Base-by-base conservation (phyloP, 1,284 basidiomycete species). In the Erythrobasidium hasegawianum region DNA sequence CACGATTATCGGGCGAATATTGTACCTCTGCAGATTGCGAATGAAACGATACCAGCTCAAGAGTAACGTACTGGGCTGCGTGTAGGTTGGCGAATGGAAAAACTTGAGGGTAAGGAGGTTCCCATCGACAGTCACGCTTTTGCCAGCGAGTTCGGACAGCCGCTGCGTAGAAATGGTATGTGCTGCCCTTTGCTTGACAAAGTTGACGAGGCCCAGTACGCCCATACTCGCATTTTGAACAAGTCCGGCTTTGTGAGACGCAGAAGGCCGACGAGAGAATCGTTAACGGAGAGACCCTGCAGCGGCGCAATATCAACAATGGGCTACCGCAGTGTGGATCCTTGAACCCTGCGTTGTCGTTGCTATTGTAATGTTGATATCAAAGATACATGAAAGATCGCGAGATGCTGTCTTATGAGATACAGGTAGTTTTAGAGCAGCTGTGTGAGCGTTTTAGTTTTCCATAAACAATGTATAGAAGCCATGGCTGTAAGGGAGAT, bases 11-110 rank as follows among this genome's bases (percentile, higher is more conserved):
- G 64, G 62, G 3, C 55, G 53, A 3, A 67, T 67, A 38, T 54
- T 29, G 18, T 60, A 64, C 26, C 59, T 59, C 27, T 50, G 53
- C 27, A 69, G 24, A 53, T 61, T 57, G 20, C 41, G 49, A 16
- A 69, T 55, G 68, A 69, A 69, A 27, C 64, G 64, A 38, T 69
- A 69, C 68, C 68, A 69, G 10, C 43, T 33, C 24, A 67, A 24
- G 10, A 67, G 57, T 38, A 57, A 56, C 27, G 39, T 38, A 67
- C 53, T 55, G 38, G 47, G 55, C 29, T 68, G 67, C 39, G 41
- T 38, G 24, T 43, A 33, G 38, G 58, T 54, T 16, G 43, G 50
- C 39, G 55, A 64, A 47, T 67, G 53, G 38, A 52, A 45, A 43
- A 57, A 68, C n/a, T 55, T 27, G 26, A 57, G 68, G 33, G 61